phyloP scores from a whole-genome alignment of 352 stramenopile genomes.

The Phytophthora cryptogea region DNA sequence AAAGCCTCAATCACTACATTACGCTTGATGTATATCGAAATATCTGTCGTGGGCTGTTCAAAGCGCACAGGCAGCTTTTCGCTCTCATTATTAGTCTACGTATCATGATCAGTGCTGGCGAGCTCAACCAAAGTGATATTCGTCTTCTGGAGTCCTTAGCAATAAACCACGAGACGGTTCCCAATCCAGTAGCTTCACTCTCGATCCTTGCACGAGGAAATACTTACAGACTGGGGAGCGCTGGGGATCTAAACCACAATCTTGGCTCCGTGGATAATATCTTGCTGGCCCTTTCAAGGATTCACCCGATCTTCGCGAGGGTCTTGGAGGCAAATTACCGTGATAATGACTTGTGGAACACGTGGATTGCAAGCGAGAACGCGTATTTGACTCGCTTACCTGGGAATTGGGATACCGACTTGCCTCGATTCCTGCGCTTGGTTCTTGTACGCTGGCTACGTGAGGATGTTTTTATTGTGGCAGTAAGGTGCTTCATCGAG shows the following conservation, averaged over 20 bases:
- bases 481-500: constrained; percentile 46
- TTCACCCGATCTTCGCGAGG: constrained; percentile 25
- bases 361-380: constrained; percentile 44
- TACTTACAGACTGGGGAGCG: not conserved
- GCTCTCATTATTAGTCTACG: constrained; percentile 59
- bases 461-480: constrained; percentile 48
- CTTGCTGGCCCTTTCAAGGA: constrained; percentile 36
- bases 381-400: constrained; percentile 48
- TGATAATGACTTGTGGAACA: constrained; percentile 44
- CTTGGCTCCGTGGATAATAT: constrained; percentile 13
- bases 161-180: constrained; percentile 6
- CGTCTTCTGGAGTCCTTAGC: constrained; percentile 35
- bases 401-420: constrained; percentile 27
- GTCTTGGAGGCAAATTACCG: constrained; percentile 51
- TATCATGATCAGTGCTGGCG: constrained; percentile 49
- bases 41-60: constrained; percentile 73
- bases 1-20: constrained; percentile 46
- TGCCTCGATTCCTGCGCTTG: constrained; percentile 55
- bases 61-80: constrained; percentile 70
- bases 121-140: constrained; percentile 45
- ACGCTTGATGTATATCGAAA: constrained; percentile 69
- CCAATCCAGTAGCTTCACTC: not conserved
- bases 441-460: constrained; percentile 65
- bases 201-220: not conserved
- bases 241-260: constrained; percentile 10